Evolutionary conservation across 1,139 yeast species (phyloP), one percentile per base, ranked within the genome.

Genomic region (Pichia sp.): DNA sequence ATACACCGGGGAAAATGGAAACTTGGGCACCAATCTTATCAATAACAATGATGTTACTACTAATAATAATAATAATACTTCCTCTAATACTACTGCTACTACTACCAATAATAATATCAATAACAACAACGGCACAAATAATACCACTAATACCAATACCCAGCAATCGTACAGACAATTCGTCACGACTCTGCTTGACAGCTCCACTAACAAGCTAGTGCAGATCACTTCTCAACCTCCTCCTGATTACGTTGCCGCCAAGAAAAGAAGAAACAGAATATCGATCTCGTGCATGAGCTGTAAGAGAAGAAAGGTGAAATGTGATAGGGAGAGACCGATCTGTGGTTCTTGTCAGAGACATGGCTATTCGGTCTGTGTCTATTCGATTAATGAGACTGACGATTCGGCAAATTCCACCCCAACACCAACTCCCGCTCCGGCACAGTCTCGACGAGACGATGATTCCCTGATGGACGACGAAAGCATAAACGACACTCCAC

Each of bases 251-350:
- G 35, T 44, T 3, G 53, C 53, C 1, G 46, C 48, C n/a, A 62
- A 60, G 40, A 55, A 61, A 20, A 56, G 53, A 46, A 51, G 67
- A 34, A 60, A 62, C 45, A 48, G 66, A 30, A 55, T 57, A 10
- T 55, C 65, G 7, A 53, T 62, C 0, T 61, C 67, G 2, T 63
- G 67, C 48, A 45, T 60, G 40, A 55, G 53, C 19, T 63, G 67
- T 47, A 58, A 60, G 42, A 48, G 53, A 20, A 54, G 60, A 37
- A 63, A 63, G 45, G 58, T 62, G 36, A 62, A 75, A 55, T 78
- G 83, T 66, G 83, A 78, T 56, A 72, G 79, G 47, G 60, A 58
- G 27, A 67, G 76, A 53, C 83, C 83, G 2, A 56, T 66, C 20
- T 78, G 83, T 58, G 73, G 77, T 0, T 67, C 80, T 21, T 78